Evolutionary conservation across 768 basidiomycete species (phyloP), one percentile per base, ranked within the genome.

Genomic region (Coprinellus micaceus): DNA sequence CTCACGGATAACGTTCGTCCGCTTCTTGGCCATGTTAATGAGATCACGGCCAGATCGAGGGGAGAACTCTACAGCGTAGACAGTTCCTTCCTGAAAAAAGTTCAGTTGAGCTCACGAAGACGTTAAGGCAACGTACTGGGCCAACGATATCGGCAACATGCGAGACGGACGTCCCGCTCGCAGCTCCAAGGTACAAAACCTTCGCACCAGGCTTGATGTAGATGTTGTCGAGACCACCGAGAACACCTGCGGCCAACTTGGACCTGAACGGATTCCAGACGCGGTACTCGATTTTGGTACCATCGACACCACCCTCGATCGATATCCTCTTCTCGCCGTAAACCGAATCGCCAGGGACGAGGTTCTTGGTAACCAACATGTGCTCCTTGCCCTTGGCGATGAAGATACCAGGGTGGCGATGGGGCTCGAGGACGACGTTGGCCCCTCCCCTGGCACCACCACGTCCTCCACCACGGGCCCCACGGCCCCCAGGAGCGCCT

Each of bases 251-350:
- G 28, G 97, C 97, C 62, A 99, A 72, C 79, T 98, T 99, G 68
- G 83, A 86, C 62, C 97, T 83, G 85, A 99, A 99, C 46, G 97
- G 97, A 77, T 99, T 99, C 97, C 97, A 99, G 28, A 99, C 97
- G 54, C 97, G 82, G 74, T 98, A 99, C 74, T 99, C 97, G 61
- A 85, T 80, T 77, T 99, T 99, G 57, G 88, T 89, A 41, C 82
- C 88, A 43, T 88, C 89, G 19, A 78, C 82, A 43, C 80, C 85
- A 12, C 79, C 77, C 13, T 94, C 92, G 66, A 98, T 83, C 15
- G 88, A 84, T 72, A 98, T 94, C 68, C 96, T 82, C 78, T 99
- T 99, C 74, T 99, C 97, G 58, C 97, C 97, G 70, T 99, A 99
- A 10, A 99, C 96, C 6, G 90, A 89, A 69, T 98, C 97, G 45